These are phyloP conservation scores for Hirsutella thompsonii DNA, from an alignment of 2,329 filamentous ascomycete species.

Conservation along the genomic window DNA sequence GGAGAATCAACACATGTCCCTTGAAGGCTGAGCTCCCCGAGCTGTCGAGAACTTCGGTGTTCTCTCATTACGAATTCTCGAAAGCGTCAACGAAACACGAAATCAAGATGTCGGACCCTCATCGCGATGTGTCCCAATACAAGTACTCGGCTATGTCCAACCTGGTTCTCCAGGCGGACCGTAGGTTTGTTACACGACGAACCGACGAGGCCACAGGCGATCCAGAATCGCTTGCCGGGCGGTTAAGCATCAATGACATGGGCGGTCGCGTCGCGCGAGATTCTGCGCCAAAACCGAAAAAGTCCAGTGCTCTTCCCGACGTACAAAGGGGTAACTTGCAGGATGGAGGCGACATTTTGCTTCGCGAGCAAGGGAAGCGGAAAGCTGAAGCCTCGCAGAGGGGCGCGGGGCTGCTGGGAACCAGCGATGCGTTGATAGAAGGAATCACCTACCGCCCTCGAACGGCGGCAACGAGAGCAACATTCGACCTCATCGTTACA, in stretches of 20 bases:
- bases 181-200: conserved; percentile 83
- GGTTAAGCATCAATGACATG: conserved; percentile 92
- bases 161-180: conserved; percentile 99
- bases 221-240: conserved; percentile 90
- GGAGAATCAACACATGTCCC: conserved; percentile 19
- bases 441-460: conserved; percentile 85
- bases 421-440: conserved; percentile 77
- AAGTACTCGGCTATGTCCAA: conserved; percentile 99
- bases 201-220: conserved; percentile 94
- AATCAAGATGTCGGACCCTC: conserved; percentile 57
- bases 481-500: conserved; percentile 88
- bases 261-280: conserved; percentile 73
- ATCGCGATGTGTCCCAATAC: conserved; percentile 85
- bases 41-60: conserved; percentile 23
- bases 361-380: conserved; percentile 75
- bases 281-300: conserved; percentile 68
- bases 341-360: conserved; percentile 74
- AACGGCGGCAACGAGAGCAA: conserved; percentile 80
- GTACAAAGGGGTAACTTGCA: conserved; percentile 63
- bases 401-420: conserved; percentile 67
- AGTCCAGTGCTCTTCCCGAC: conserved; percentile 51
- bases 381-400: conserved; percentile 59
- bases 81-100: conserved; percentile 15
- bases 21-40: conserved; percentile 18
- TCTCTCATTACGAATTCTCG: conserved; percentile 10